Evolutionary conservation across 352 stramenopile genomes (phyloP).

Genomic region (Globisporangium apiculatum): DNA sequence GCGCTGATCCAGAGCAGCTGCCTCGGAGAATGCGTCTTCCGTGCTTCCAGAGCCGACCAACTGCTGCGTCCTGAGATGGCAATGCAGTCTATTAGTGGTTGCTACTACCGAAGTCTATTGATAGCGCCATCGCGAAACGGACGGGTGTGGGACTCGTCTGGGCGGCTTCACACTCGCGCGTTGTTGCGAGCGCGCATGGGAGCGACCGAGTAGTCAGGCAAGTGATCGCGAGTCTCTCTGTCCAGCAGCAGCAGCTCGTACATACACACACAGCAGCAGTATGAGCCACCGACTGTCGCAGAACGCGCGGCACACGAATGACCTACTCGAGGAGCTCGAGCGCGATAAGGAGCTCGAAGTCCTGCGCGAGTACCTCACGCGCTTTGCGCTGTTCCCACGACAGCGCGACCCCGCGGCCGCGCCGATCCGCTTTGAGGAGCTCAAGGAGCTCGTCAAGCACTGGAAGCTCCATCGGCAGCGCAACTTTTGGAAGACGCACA

Average conservation of each 20-base stretch:
- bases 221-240: too few species aligned
- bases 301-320: constrained; percentile 73
- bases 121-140: too few species aligned
- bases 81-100: too few species aligned
- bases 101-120: too few species aligned
- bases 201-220: too few species aligned
- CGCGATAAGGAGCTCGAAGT: constrained; percentile 84
- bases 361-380: constrained; percentile 75
- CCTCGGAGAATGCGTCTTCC: too few species aligned
- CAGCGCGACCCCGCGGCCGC: constrained; percentile 65
- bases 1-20: too few species aligned
- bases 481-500: constrained; percentile 89
- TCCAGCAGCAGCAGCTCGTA: neutral
- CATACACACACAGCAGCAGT: neutral
- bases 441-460: constrained; percentile 88
- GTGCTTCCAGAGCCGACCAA: too few species aligned
- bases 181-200: too few species aligned
- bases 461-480: constrained; percentile 87
- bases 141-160: too few species aligned
- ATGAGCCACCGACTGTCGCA: constrained; percentile 84
- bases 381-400: constrained; percentile 70
- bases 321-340: constrained; percentile 80
- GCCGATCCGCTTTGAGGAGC: constrained; percentile 84
- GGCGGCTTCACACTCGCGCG: too few species aligned
- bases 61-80: too few species aligned